A percentile compares a stretch with the other conserved stretches of the same genome.
These are phyloP conservation scores for Aspergillus viridinutans DNA, from an alignment of 2,329 filamentous ascomycete species.

Conservation along the genomic window DNA sequence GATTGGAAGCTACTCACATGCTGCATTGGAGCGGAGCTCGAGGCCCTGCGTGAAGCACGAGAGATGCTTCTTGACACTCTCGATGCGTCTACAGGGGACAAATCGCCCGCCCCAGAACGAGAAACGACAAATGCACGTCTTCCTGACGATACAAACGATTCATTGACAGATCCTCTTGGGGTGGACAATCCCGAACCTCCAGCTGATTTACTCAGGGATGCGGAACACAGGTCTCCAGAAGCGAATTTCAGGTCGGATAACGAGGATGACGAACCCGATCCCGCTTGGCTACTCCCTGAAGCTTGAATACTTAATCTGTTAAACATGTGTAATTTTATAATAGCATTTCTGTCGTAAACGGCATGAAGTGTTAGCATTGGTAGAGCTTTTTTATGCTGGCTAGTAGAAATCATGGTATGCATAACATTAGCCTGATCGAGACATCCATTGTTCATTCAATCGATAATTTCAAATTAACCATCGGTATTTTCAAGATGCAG, in stretches of 20 bases:
- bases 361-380: background rate
- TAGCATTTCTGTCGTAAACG: background rate
- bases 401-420: background rate
- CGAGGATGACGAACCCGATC: slow-evolving; percentile 43
- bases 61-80: slow-evolving; percentile 34
- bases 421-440: background rate
- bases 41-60: slow-evolving; percentile 46
- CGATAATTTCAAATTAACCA: background rate
- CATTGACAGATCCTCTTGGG: slow-evolving; percentile 16
- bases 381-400: background rate
- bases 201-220: slow-evolving; percentile 33
- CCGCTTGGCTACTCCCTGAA: slow-evolving; percentile 39
- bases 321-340: background rate
- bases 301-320: slow-evolving; percentile 2
- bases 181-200: slow-evolving; percentile 34
- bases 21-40: slow-evolving; percentile 59
- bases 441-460: background rate
- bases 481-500: background rate
- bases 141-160: slow-evolving; percentile 4
- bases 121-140: slow-evolving; percentile 2
- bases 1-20: slow-evolving; percentile 60
- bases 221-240: slow-evolving; percentile 17
- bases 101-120: slow-evolving; percentile 6
- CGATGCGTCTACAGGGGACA: slow-evolving; percentile 19
- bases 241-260: slow-evolving; percentile 29